These are phyloP conservation scores for Chrysosporium queenslandicum DNA, from an alignment of 2,329 filamentous ascomycete genomes.

Conservation along the genomic window DNA sequence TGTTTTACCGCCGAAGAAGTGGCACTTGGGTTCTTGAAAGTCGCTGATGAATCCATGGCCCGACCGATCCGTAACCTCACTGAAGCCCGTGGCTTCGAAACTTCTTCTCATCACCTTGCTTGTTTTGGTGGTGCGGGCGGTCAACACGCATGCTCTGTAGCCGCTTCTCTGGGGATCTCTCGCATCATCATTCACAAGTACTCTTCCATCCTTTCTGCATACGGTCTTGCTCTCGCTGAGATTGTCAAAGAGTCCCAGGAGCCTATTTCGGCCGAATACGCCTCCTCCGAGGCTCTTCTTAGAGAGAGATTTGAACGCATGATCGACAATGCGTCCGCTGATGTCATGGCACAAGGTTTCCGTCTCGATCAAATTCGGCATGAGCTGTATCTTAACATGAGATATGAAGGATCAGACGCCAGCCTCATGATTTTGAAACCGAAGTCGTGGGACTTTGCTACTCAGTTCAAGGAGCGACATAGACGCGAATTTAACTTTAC, in stretches of 20 bases:
- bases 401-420: slow-evolving; percentile 44
- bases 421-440: slow-evolving; percentile 46
- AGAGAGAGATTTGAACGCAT: slow-evolving; percentile 65
- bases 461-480: slow-evolving; percentile 75
- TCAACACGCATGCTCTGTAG: slow-evolving; percentile 86
- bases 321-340: slow-evolving; percentile 48
- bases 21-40: slow-evolving; percentile 34
- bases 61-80: slow-evolving; percentile 82
- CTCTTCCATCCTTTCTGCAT: slow-evolving; percentile 82
- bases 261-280: slow-evolving; percentile 47
- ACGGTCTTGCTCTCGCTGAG: slow-evolving; percentile 85
- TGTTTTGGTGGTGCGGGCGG: slow-evolving; percentile 89
- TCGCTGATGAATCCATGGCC: slow-evolving; percentile 37
- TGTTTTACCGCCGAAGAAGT: slow-evolving; percentile 61
- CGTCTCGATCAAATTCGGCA: slow-evolving; percentile 31
- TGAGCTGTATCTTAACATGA: slow-evolving; percentile 40
- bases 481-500: slow-evolving; percentile 89
- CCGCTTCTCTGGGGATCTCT: slow-evolving; percentile 69
- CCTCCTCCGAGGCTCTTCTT: slow-evolving; percentile 37
- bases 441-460: slow-evolving; percentile 68
- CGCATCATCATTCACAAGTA: slow-evolving; percentile 85
- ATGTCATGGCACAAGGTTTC: slow-evolving; percentile 39
- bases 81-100: slow-evolving; percentile 85
- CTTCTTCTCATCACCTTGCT: slow-evolving; percentile 77
- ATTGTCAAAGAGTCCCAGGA: slow-evolving; percentile 80